phyloP scores from a whole-genome alignment of 192 early-diverging fungal species.

The Entrophospora sp. region DNA sequence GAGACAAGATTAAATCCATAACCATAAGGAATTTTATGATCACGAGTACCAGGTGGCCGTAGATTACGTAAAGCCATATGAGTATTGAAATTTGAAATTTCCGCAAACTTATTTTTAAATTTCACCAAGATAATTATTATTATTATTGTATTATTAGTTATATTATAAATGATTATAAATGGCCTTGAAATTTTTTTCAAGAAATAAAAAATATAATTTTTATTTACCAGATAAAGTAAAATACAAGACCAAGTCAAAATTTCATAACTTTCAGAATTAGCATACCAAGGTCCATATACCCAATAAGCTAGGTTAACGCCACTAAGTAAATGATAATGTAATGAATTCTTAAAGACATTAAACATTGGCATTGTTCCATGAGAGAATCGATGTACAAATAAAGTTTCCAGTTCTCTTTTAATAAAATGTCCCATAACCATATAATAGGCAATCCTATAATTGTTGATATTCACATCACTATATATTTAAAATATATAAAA shows the following conservation, averaged over 20 bases:
- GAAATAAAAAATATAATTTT: conserved; percentile 19
- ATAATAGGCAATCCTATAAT: conserved; percentile 48
- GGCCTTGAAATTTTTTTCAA: too few species aligned
- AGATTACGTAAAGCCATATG: conserved; percentile 85
- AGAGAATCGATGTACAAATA: conserved; percentile 88
- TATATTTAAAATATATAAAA: background rate
- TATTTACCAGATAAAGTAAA: conserved; percentile 51
- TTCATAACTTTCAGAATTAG: conserved; percentile 39
- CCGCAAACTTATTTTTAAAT: too few species aligned
- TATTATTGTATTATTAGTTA: too few species aligned
- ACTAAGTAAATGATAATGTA: conserved; percentile 85
- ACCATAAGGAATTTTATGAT: conserved; percentile 81
- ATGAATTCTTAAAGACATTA: conserved; percentile 94
- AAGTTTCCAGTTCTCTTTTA: conserved; percentile 89
- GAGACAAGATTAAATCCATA: conserved; percentile 88
- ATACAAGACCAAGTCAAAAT: conserved; percentile 32
- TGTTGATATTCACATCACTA: background rate
- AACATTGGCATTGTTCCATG: conserved; percentile 91
- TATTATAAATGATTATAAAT: too few species aligned
- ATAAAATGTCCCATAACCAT: conserved; percentile 81
- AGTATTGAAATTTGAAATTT: conserved; percentile 77
- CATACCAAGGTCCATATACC: conserved; percentile 75
- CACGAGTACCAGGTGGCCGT: conserved; percentile 78
- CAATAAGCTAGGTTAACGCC: conserved; percentile 81
- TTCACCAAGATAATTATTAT: too few species aligned